Evolutionary conservation across 495 filamentous ascomycete genomes (phyloP).

Genomic region (Neohortaea acidophila): DNA sequence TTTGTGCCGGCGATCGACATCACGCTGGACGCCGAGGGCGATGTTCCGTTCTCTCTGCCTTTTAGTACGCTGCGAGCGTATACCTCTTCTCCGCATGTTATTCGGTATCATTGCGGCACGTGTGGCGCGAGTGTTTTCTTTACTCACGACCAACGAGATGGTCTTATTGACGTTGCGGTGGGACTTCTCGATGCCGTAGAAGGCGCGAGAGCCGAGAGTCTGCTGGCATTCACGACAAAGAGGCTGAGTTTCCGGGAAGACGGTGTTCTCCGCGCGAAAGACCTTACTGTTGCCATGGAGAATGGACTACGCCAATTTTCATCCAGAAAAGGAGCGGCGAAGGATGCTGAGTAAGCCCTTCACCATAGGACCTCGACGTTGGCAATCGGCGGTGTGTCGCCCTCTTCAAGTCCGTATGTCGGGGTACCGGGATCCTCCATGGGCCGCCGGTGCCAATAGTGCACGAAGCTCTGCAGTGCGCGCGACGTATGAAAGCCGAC

Average conservation of each 20-base stretch:
- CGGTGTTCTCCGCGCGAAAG: constrained; percentile 29
- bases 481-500: constrained; percentile 21
- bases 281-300: constrained; percentile 29
- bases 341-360: too few species aligned
- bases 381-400: constrained; percentile 9
- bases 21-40: constrained; percentile 23
- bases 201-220: constrained; percentile 41
- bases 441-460: constrained; percentile 20
- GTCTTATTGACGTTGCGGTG: constrained; percentile 42
- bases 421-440: constrained; percentile 5
- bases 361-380: constrained; percentile 15
- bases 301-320: constrained; percentile 23
- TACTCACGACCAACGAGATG: constrained; percentile 40
- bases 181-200: constrained; percentile 34
- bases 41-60: constrained; percentile 10
- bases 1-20: constrained; percentile 52
- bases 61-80: constrained; percentile 38
- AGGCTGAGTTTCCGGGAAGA: constrained; percentile 50
- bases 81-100: constrained; percentile 37
- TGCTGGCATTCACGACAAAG: constrained; percentile 45
- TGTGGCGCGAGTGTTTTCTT: constrained; percentile 59
- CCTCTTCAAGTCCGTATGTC: not conserved
- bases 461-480: constrained; percentile 22
- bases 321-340: too few species aligned
- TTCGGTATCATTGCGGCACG: constrained; percentile 45